These are phyloP conservation scores for Teunomyces atbi DNA, from an alignment of 805 yeast species.

Conservation along the genomic window DNA sequence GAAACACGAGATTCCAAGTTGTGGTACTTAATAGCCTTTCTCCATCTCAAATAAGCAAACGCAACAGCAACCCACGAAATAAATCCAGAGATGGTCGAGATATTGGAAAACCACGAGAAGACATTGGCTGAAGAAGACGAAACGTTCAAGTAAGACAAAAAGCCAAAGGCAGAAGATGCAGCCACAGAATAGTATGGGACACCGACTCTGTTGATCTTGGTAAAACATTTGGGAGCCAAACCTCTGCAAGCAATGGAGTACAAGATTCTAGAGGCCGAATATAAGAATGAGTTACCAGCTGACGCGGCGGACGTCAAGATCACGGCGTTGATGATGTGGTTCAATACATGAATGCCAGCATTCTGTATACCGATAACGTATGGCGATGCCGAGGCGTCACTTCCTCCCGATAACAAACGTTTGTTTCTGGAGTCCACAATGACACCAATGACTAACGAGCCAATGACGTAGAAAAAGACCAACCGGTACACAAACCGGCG, in stretches of 20 bases:
- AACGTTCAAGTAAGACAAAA: slow-evolving; percentile 53
- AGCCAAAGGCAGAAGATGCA: slow-evolving; percentile 36
- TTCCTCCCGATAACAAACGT: slow-evolving; percentile 19
- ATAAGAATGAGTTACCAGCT: slow-evolving; percentile 55
- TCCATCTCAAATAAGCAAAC: slow-evolving; percentile 57
- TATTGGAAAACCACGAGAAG: slow-evolving; percentile 64
- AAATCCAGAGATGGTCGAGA: slow-evolving; percentile 66
- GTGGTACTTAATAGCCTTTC: slow-evolving; percentile 59
- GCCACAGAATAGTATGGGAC: slow-evolving; percentile 36
- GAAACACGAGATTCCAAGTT: slow-evolving; percentile 55
- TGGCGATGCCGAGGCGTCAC: slow-evolving; percentile 56
- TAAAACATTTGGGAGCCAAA: slow-evolving; percentile 49
- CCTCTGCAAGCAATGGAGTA: slow-evolving; percentile 51
- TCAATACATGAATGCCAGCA: slow-evolving; percentile 62
- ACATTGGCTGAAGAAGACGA: slow-evolving; percentile 52
- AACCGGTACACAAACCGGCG: slow-evolving; percentile 54
- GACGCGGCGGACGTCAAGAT: slow-evolving; percentile 62
- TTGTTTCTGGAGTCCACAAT: slow-evolving; percentile 30
- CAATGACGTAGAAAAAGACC: slow-evolving; percentile 39
- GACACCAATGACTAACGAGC: slow-evolving; percentile 41
- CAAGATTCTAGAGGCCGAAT: slow-evolving; percentile 64
- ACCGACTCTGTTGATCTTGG: slow-evolving; percentile 42
- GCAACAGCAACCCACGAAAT: slow-evolving; percentile 59
- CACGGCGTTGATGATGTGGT: slow-evolving; percentile 76
- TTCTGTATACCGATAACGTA: slow-evolving; percentile 79